phyloP scores from a whole-genome alignment of 345 rosid species.

The Eucalyptus caleyi region DNA sequence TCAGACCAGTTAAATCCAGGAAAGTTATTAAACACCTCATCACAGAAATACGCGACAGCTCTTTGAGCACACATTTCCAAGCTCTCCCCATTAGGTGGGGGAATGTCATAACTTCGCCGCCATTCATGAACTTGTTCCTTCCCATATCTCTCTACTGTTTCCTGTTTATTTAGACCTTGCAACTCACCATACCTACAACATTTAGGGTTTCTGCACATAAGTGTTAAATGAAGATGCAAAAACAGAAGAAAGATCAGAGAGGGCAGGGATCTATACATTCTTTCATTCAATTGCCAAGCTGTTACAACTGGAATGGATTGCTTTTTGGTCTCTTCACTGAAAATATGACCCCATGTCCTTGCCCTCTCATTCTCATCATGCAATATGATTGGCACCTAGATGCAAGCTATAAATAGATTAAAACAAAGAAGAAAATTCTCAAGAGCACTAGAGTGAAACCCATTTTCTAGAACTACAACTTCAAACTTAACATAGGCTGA shows the following conservation, averaged over 20 bases:
- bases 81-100: conserved; percentile 98
- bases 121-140: conserved; percentile 86
- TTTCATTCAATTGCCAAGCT: conserved; percentile 95
- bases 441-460: background rate
- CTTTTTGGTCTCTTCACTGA: conserved; percentile 74
- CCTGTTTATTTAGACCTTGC: conserved; percentile 92
- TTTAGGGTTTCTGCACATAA: background rate
- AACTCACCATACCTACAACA: conserved; percentile 83
- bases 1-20: background rate
- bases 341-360: conserved; percentile 69
- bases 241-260: background rate
- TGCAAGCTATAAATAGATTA: background rate
- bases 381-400: conserved; percentile 78
- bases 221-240: background rate
- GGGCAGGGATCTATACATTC: conserved; percentile 54
- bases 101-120: conserved; percentile 94
- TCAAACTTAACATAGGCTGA: background rate
- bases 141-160: conserved; percentile 91
- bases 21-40: conserved; percentile 16
- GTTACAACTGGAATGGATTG: conserved; percentile 84
- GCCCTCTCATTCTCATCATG: conserved; percentile 82
- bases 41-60: conserved; percentile 62
- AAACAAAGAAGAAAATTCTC: background rate
- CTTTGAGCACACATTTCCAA: conserved; percentile 97
- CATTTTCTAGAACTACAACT: background rate